These are phyloP conservation scores for Luzula sylvatica DNA, from an alignment of 176 grass and related monocot species.

Conservation along the genomic window DNA sequence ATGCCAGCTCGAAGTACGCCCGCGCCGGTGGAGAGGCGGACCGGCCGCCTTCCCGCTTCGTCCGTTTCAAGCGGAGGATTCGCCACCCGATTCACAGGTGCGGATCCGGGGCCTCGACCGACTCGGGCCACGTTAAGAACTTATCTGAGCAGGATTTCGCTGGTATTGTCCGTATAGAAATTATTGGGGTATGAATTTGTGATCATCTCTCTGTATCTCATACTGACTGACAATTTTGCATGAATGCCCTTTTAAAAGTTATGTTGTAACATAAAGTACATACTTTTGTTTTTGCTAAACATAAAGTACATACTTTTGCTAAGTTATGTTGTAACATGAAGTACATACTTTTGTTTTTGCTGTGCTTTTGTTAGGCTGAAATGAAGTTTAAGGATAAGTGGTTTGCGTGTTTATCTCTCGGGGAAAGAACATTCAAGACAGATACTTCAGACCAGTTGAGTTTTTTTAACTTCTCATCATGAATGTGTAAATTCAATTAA, in stretches of 20 bases:
- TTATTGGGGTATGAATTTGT: constrained; percentile 46
- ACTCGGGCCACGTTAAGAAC: not conserved
- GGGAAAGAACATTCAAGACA: constrained; percentile 85
- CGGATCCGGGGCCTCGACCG: not conserved
- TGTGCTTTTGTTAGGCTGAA: constrained; percentile 46
- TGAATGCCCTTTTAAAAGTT: not conserved
- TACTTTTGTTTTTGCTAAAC: not conserved
- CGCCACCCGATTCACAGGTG: constrained; percentile 29
- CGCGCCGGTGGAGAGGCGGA: constrained; percentile 10
- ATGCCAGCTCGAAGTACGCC: constrained; percentile 33
- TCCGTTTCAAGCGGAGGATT: constrained; percentile 52
- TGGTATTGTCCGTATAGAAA: constrained; percentile 78
- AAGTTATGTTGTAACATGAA: not conserved
- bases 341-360: constrained; percentile 3
- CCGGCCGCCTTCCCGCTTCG: constrained; percentile 50
- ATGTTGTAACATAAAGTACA: not conserved
- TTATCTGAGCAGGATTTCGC: constrained; percentile 51
- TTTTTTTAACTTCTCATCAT: not conserved
- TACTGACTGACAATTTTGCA: not conserved
- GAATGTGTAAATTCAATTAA: not conserved
- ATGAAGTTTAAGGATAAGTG: constrained; percentile 94
- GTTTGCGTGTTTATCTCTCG: constrained; percentile 85
- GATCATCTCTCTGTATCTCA: not conserved
- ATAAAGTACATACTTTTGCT: not conserved
- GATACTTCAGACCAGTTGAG: constrained; percentile 68